Evolutionary conservation across 768 basidiomycete species (phyloP), one percentile per base, ranked within the genome.

Genomic region (Leccinum sublutescens): DNA sequence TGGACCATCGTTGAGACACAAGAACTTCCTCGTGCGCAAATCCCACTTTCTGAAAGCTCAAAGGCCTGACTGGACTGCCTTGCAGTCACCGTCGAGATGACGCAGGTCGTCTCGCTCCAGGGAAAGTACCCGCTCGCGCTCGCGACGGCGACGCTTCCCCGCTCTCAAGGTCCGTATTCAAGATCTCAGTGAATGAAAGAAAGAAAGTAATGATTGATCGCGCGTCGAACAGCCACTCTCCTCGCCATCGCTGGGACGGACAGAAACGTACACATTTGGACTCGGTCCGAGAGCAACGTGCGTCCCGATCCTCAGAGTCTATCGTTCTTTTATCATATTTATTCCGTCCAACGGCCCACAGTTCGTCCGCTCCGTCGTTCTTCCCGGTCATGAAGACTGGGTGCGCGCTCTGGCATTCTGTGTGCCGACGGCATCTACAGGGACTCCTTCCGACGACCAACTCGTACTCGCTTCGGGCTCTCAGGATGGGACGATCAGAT

Each of bases 371-470:
- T 82, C 85, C 19, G 82, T 83, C 3, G 74, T 77, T 0, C 77
- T 92, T 51, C 75, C 83, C 12, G 97, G 97, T 2, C 97, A 99
- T 68, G 92, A 97, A 79, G 96, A 99, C 67, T 99, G 97, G 97
- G 82, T 98, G 55, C 86, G 89, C 55, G 80, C 85, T 60, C 82
- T 98, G 38, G 81, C 87, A 2, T 94, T 98, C 71, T 78, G 78
- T 49, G 47, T 65, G 1, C 74, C 79, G 11, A 50, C 56, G 17
- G 61, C 66, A 5, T 60, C 70, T 4, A 67, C 72, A 2, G 63
- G 25, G 6, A 5, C 23, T 2, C 31, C 48, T 50, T 27, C 50
- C 17, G 34, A 55, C 34, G 76, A 79, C n/a, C 75, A 80, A 31
- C 78, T 98, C 8, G 70, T 89, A 0, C 79, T 99, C 38, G 95